Percentiles rank a stretch among this genome's conserved stretches.
Evolutionary conservation across 202 grass and related monocot genomes (phyloP).

Genomic region (Carex sylvatica): DNA sequence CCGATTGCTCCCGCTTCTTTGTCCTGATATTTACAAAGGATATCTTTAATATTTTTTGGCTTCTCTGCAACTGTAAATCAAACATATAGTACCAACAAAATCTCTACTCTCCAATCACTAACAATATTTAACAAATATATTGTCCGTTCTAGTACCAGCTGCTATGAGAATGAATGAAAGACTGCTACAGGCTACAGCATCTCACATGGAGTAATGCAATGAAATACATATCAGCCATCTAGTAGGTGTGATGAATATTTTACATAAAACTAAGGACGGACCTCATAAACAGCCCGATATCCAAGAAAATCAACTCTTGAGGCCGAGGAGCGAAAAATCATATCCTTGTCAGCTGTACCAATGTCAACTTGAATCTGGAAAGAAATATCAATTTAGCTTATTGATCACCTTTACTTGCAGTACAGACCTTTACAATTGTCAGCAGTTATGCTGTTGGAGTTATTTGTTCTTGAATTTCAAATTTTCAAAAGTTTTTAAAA

Average conservation of each 20-base stretch:
- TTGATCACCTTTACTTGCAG: background rate
- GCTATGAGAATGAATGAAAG: background rate
- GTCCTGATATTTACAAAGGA: constrained; percentile 22
- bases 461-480: background rate
- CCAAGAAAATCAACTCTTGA: constrained; percentile 77
- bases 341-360: constrained; percentile 51
- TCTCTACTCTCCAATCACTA: background rate
- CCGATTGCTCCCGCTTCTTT: constrained; percentile 27
- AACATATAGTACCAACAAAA: constrained; percentile 14
- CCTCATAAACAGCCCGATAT: constrained; percentile 81
- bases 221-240: background rate
- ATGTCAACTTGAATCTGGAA: constrained; percentile 92
- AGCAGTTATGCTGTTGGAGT: background rate
- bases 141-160: background rate
- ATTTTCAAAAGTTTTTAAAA: background rate
- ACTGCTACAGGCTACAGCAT: background rate
- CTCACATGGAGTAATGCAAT: background rate
- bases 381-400: constrained; percentile 23
- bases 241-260: background rate
- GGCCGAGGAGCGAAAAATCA: constrained; percentile 61
- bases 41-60: background rate
- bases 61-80: background rate
- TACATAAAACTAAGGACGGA: constrained; percentile 34
- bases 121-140: background rate
- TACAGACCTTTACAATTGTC: background rate